A percentile compares a stretch with the other conserved stretches of the same genome.
phyloP scores from a whole-genome alignment of 2,329 filamentous ascomycete genomes.

The Pleoardoris graminearum region DNA sequence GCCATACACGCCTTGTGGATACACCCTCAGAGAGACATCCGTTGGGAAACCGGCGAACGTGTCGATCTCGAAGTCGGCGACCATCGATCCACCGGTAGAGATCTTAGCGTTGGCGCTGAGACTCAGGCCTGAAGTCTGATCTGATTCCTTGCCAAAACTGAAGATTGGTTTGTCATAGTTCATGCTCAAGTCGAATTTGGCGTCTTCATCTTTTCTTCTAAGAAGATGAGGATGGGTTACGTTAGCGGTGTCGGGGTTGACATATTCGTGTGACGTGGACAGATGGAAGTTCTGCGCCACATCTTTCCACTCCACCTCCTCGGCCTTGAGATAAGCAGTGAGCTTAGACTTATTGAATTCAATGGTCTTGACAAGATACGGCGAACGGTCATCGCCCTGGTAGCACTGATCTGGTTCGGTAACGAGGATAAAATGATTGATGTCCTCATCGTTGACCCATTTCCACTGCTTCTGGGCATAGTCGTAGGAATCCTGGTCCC shows the following conservation, averaged over 20 bases:
- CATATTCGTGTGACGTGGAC: slow-evolving; percentile 20
- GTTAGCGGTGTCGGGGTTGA: slow-evolving; percentile 21
- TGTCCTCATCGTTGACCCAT: slow-evolving; percentile 26
- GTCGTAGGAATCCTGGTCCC: slow-evolving; percentile 14
- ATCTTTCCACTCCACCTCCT: slow-evolving; percentile 25
- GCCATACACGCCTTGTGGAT: slow-evolving; percentile 23
- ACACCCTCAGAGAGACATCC: slow-evolving; percentile 20
- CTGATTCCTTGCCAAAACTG: slow-evolving; percentile 23
- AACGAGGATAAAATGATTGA: slow-evolving; percentile 28
- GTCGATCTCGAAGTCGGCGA: slow-evolving; percentile 25
- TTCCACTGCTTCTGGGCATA: slow-evolving; percentile 27
- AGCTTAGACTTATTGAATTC: slow-evolving; percentile 22
- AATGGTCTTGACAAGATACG: slow-evolving; percentile 26
- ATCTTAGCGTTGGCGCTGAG: slow-evolving; percentile 24
- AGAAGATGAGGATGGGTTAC: slow-evolving; percentile 25
- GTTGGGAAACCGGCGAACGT: slow-evolving; percentile 15
- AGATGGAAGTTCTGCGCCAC: slow-evolving; percentile 21
- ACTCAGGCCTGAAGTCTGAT: slow-evolving; percentile 20
- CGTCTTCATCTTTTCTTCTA: slow-evolving; percentile 12
- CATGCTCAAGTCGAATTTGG: slow-evolving; percentile 21
- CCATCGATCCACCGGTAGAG: slow-evolving; percentile 21
- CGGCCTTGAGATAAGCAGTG: slow-evolving; percentile 19
- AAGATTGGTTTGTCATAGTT: slow-evolving; percentile 22
- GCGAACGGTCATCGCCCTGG: slow-evolving; percentile 27
- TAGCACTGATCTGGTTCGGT: slow-evolving; percentile 30